Conservation (phyloP, 805 yeast genomes). For the Barnettozyma vustinii region DNA sequence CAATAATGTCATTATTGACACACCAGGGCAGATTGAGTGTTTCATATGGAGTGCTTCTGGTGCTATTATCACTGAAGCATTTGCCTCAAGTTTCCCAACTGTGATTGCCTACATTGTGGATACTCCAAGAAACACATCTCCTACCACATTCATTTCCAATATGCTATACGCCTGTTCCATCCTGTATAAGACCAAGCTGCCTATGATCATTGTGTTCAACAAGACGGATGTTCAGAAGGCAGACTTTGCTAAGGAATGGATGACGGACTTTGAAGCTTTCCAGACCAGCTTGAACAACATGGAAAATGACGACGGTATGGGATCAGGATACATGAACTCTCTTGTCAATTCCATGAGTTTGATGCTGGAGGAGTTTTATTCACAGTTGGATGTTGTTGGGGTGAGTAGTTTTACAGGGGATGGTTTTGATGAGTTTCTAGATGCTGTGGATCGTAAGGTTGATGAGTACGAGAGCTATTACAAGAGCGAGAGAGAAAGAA, state of each 20-base stretch:
- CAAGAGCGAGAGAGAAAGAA: conserved; percentile 78
- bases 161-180: conserved; percentile 98
- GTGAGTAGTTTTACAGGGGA: conserved; percentile 91
- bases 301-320: conserved; percentile 58
- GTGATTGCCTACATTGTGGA: conserved; percentile 94
- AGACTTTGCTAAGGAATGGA: conserved; percentile 91
- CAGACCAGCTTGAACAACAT: conserved; percentile 69
- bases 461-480: conserved; percentile 83
- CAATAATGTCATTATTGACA: conserved; percentile 80
- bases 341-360: conserved; percentile 91
- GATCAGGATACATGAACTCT: conserved; percentile 91
- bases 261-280: conserved; percentile 92
- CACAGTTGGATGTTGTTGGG: conserved; percentile 87
- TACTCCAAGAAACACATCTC: conserved; percentile 90
- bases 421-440: conserved; percentile 87
- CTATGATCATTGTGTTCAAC: conserved; percentile 95
- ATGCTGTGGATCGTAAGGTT: conserved; percentile 80
- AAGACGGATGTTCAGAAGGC: conserved; percentile 87
- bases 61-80: conserved; percentile 90
- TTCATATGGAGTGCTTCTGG: conserved; percentile 99
- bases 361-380: conserved; percentile 93
- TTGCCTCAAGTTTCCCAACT: conserved; percentile 94
- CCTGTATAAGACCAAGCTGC: conserved; percentile 89
- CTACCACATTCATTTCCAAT: conserved; percentile 95
- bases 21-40: conserved; percentile 99